Percentiles rank a stretch among this genome's conserved stretches.
Evolutionary conservation across 208 protist species (phyloP).

Genomic region (Naegleria fowleri): DNA sequence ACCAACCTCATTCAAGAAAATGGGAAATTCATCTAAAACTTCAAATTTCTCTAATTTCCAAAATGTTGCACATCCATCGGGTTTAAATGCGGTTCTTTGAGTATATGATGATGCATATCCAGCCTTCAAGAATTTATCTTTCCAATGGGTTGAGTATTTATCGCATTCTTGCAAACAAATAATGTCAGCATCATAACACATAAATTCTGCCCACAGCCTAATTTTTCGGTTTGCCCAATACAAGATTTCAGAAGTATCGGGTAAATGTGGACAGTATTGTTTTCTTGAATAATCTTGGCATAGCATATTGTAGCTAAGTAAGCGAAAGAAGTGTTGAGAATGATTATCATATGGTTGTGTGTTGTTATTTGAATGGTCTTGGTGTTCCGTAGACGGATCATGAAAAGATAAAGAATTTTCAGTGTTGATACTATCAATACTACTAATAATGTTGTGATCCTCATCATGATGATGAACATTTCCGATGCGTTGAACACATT

Average conservation of each 20-base stretch:
- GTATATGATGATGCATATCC: neutral
- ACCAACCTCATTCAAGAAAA: neutral
- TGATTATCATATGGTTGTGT: too few relatives aligned
- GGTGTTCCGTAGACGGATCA: too few relatives aligned
- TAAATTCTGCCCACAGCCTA: neutral
- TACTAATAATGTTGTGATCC: too few relatives aligned
- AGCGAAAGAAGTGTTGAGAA: neutral
- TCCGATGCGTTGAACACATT: neutral
- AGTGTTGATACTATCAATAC: too few relatives aligned
- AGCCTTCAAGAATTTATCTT: neutral
- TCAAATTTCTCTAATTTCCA: neutral
- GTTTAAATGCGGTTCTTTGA: neutral
- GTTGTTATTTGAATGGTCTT: too few relatives aligned
- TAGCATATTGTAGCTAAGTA: conserved; percentile 6
- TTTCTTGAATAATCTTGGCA: conserved; percentile 5
- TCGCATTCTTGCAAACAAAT: conserved; percentile 17
- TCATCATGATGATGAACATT: too few relatives aligned
- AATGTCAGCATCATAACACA: neutral
- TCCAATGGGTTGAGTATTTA: neutral
- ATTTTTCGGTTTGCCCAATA: neutral
- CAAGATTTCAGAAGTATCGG: neutral
- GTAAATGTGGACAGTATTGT: neutral
- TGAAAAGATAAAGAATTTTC: too few relatives aligned
- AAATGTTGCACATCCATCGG: conserved; percentile 24
- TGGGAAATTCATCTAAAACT: neutral